Evolutionary conservation across 352 stramenopile genomes (phyloP).

Genomic region (Phytophthora macrochlamydospora): DNA sequence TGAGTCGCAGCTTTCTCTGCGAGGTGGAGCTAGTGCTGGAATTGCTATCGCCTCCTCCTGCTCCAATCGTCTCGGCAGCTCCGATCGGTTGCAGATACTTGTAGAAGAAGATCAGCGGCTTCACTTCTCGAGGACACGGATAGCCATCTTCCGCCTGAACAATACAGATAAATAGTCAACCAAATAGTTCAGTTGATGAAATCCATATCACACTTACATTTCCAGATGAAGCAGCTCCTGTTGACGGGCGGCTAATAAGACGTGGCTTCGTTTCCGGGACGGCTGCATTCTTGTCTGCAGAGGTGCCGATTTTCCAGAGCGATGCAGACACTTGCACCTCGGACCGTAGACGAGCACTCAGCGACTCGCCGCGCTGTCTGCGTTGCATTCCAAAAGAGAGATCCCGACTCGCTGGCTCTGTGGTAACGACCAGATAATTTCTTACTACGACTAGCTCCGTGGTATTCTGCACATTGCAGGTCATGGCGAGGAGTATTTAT

Average conservation of each 20-base stretch:
- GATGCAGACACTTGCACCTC: slow-evolving; percentile 48
- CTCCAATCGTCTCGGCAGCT: neutral
- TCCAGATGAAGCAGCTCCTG: neutral
- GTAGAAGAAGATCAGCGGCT: slow-evolving; percentile 79
- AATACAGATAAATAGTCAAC: neutral
- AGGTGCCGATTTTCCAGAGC: slow-evolving; percentile 17
- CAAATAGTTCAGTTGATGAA: too few species aligned
- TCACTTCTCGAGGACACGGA: slow-evolving; percentile 39
- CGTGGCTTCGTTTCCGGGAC: slow-evolving; percentile 4
- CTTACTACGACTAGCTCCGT: too few species aligned
- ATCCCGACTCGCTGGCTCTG: neutral
- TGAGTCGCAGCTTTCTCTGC: slow-evolving; percentile 51
- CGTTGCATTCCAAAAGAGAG: slow-evolving; percentile 20
- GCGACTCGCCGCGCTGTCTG: slow-evolving; percentile 35
- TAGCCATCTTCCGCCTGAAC: slow-evolving; percentile 5
- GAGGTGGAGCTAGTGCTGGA: slow-evolving; percentile 2
- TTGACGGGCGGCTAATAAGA: neutral
- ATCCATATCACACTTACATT: slow-evolving; percentile 7
- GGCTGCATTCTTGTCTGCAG: slow-evolving; percentile 3
- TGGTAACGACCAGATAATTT: slow-evolving; percentile 8
- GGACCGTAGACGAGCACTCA: slow-evolving; percentile 52
- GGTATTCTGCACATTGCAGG: neutral
- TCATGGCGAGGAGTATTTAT: slow-evolving; percentile 17
- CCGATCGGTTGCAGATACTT: slow-evolving; percentile 82
- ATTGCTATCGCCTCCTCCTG: slow-evolving; percentile 1